Evolutionary conservation across 441 rosid species (phyloP).

Genomic region (Bocquillonia castaneifolia): DNA sequence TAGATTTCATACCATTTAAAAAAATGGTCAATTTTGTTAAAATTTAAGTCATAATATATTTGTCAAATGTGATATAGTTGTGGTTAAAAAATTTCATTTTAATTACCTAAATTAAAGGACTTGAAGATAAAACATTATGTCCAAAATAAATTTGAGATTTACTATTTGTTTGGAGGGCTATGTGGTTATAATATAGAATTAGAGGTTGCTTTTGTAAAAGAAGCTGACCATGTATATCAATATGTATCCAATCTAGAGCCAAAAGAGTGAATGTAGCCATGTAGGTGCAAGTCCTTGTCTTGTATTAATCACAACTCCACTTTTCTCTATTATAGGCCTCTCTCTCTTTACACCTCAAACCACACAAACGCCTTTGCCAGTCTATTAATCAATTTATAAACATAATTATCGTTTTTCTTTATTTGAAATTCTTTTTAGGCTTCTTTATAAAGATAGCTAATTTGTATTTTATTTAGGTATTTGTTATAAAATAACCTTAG

Average conservation of each 20-base stretch:
- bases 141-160: too few relatives aligned
- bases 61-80: too few relatives aligned
- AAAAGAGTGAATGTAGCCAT: neutral
- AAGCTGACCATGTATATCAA: neutral
- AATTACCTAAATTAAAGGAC: too few relatives aligned
- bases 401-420: conserved; percentile 11
- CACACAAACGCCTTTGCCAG: neutral
- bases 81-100: too few relatives aligned
- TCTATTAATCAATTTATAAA: neutral
- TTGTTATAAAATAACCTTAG: neutral
- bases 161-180: too few relatives aligned
- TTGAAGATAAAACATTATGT: too few relatives aligned
- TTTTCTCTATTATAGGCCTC: conserved; percentile 17
- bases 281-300: conserved; percentile 33
- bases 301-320: conserved; percentile 20
- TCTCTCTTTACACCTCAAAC: conserved; percentile 29
- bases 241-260: too few relatives aligned
- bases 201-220: neutral
- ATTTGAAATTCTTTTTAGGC: neutral
- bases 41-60: too few relatives aligned
- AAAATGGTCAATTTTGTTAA: too few relatives aligned
- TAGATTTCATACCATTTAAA: too few relatives aligned
- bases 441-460: neutral
- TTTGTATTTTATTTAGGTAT: too few relatives aligned
- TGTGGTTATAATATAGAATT: too few relatives aligned